Evolutionary conservation across 768 basidiomycete genomes (phyloP).

Genomic region (Lactarius trivialis): DNA sequence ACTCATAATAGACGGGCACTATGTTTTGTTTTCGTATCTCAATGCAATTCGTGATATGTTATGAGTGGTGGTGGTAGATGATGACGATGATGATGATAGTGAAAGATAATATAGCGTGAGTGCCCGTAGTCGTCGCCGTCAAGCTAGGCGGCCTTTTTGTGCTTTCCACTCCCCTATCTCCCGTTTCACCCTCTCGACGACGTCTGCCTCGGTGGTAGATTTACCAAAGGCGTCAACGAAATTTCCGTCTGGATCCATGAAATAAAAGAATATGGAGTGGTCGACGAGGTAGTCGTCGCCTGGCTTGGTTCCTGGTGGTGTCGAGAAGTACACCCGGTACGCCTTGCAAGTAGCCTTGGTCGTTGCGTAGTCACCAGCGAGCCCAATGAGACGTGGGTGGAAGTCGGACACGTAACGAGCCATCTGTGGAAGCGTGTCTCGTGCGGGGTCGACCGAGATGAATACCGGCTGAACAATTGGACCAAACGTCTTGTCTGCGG

Average conservation of each 20-base stretch:
- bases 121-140: constrained; percentile 7
- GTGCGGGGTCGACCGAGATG: constrained; percentile 93
- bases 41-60: neutral
- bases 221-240: constrained; percentile 98
- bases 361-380: constrained; percentile 78
- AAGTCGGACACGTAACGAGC: constrained; percentile 73
- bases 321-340: constrained; percentile 98
- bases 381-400: constrained; percentile 82
- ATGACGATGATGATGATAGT: neutral
- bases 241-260: constrained; percentile 92
- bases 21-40: neutral
- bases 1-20: constrained; percentile 21
- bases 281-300: constrained; percentile 96
- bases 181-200: constrained; percentile 54
- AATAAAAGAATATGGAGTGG: constrained; percentile 94
- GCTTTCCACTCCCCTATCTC: constrained; percentile 40
- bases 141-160: constrained; percentile 31
- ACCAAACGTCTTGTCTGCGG: constrained; percentile 61
- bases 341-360: constrained; percentile 89
- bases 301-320: constrained; percentile 79
- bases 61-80: constrained; percentile 9
- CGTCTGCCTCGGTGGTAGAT: constrained; percentile 59
- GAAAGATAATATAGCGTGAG: neutral
- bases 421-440: constrained; percentile 64
- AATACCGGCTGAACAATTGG: constrained; percentile 82